A percentile compares a stretch with the other conserved stretches of the same genome.
These are phyloP conservation scores for Xerophyta viscosa DNA, from an alignment of 106 monocot genomes.

Conservation along the genomic window DNA sequence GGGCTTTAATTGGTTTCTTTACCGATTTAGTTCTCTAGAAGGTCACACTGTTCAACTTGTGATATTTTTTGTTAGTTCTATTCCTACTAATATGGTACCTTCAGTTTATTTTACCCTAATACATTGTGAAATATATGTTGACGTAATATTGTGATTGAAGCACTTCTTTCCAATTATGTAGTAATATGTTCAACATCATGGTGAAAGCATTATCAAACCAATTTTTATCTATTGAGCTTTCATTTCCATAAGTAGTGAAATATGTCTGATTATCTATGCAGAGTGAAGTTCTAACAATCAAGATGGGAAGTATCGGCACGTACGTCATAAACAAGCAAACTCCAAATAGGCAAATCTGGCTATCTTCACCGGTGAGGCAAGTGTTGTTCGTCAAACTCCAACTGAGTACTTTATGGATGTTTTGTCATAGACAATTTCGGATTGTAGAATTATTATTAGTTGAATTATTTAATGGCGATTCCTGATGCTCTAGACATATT, in stretches of 20 bases:
- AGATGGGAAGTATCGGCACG: constrained; percentile 72
- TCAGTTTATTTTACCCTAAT: constrained; percentile 4
- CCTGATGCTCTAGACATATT: too few species aligned
- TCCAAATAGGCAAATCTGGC: constrained; percentile 94
- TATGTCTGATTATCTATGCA: constrained; percentile 10
- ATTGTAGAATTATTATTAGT: not conserved
- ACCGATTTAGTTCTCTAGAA: too few species aligned
- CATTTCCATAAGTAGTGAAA: not conserved
- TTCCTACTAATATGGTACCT: too few species aligned
- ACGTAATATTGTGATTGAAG: too few species aligned
- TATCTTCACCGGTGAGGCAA: constrained; percentile 97
- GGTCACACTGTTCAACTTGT: too few species aligned
- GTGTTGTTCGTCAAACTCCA: not conserved
- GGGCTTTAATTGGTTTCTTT: too few species aligned
- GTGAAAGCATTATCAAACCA: not conserved
- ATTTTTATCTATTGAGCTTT: not conserved
- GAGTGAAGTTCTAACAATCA: constrained; percentile 95
- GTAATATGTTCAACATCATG: not conserved
- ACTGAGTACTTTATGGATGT: not conserved
- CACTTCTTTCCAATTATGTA: too few species aligned
- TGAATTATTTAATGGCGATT: not conserved
- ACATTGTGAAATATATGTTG: too few species aligned
- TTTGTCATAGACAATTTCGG: not conserved
- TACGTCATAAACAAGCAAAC: constrained; percentile 99
- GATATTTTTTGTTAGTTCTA: too few species aligned